These are phyloP conservation scores for Stephania yunnanensis DNA, from an alignment of 164 flowering plant genomes.

Conservation along the genomic window DNA sequence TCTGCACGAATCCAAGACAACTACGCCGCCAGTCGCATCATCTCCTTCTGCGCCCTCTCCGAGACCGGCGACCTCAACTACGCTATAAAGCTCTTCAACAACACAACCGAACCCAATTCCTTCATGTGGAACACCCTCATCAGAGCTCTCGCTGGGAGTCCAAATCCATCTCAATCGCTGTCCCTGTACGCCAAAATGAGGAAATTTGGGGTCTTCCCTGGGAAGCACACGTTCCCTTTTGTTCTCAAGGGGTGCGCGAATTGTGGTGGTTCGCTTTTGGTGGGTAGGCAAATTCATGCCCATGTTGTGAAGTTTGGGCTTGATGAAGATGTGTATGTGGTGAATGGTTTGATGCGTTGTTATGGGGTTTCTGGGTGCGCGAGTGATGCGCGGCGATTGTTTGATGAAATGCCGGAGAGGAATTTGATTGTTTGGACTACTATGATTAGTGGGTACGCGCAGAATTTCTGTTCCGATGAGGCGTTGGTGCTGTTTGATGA, in stretches of 20 bases:
- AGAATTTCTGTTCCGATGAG: constrained; percentile 34
- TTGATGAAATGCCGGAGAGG: constrained; percentile 42
- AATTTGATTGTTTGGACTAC: constrained; percentile 58
- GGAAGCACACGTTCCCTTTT: constrained; percentile 61
- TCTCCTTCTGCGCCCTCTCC: constrained; percentile 52
- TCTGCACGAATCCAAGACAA: constrained; percentile 48
- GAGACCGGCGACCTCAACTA: constrained; percentile 38
- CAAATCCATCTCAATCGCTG: constrained; percentile 35
- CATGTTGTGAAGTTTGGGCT: constrained; percentile 51
- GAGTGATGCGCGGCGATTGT: constrained; percentile 34
- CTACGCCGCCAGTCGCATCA: constrained; percentile 58
- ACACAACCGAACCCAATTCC: constrained; percentile 37
- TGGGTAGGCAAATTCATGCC: constrained; percentile 39
- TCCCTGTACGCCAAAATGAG: constrained; percentile 40
- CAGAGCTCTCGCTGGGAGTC: constrained; percentile 41
- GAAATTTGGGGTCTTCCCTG: constrained; percentile 34
- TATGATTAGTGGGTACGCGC: constrained; percentile 57
- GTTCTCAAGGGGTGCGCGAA: constrained; percentile 54
- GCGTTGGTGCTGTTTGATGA: constrained; percentile 47
- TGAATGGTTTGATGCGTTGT: constrained; percentile 45
- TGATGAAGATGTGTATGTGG: constrained; percentile 45
- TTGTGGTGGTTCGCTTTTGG: constrained; percentile 12
- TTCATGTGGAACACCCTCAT: constrained; percentile 71
- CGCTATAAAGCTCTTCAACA: constrained; percentile 38
- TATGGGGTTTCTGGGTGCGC: constrained; percentile 32